Evolutionary conservation across 805 yeast species (phyloP).

Genomic region (Lipomyces spencermartinsiae): DNA sequence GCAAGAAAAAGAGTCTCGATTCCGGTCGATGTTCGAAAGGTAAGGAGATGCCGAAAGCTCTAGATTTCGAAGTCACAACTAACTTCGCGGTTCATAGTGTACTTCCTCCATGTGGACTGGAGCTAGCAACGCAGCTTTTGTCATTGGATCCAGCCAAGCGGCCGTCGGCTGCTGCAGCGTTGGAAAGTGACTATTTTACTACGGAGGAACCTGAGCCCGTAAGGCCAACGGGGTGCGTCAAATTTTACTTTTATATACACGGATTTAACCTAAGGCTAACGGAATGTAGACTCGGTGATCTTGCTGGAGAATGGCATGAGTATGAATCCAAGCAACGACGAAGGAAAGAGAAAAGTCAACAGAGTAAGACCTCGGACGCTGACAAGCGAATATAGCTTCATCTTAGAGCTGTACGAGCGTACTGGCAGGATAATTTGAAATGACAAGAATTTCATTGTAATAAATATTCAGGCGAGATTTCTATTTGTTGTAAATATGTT

Average conservation of each 20-base stretch:
- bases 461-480: not conserved
- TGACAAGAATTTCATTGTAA: not conserved
- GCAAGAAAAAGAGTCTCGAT: constrained; percentile 44
- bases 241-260: not conserved
- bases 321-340: constrained; percentile 87
- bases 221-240: constrained; percentile 54
- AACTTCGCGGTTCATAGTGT: constrained; percentile 2
- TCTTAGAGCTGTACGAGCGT: not conserved
- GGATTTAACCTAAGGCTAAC: not conserved
- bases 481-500: not conserved
- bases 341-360: constrained; percentile 37
- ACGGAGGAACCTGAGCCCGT: constrained; percentile 68
- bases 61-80: not conserved
- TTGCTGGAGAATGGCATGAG: constrained; percentile 94
- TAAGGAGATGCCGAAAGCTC: constrained; percentile 4
- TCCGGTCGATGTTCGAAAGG: constrained; percentile 55
- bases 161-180: constrained; percentile 70
- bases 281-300: constrained; percentile 50
- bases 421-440: not conserved
- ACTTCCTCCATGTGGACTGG: constrained; percentile 50
- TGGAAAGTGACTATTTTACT: constrained; percentile 71
- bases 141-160: constrained; percentile 72
- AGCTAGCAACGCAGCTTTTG: constrained; percentile 68
- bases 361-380: not conserved
- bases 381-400: not conserved